Base-by-base conservation (phyloP, 2,329 filamentous ascomycete genomes). In the Talaromyces piceae region DNA sequence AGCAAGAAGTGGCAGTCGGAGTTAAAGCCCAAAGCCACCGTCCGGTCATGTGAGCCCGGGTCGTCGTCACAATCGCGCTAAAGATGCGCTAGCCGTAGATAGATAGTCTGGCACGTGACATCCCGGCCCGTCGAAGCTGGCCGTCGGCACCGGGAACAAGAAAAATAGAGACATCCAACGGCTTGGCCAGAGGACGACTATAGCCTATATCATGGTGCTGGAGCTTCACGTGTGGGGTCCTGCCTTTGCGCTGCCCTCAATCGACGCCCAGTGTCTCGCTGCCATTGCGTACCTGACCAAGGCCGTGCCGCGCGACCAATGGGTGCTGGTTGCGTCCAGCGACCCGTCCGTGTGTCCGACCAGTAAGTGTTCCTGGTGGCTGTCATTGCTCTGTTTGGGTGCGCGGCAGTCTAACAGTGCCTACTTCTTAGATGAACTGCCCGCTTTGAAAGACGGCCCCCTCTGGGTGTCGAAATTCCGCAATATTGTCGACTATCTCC, bases 181-280 rank as follows among this genome's bases (percentile, higher is more conserved):
- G n/a, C n/a, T n/a, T n/a, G n/a, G n/a, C n/a, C n/a, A n/a, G 13
- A 30, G 7, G 13, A 30, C 37, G 8, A 30, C 16, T 43, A 43
- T 52, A 58, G 39, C 52, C 50, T 54, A 55, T 63, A 60, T 53
- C 51, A 80, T 79, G 75, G 75, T 81, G 56, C 72, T 89, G 45
- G 81, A 91, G 71, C 80, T 98, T 54, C 87, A 95, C 71, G 80
- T 95, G 63, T 95, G 91, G 86, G 91, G 91, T 46, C 84, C 89
- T 50, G 91, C 88, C 37, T 95, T 95, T 67, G 84, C 83, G 37
- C 80, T 96, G 41, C 85, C 91, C 12, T 97, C 93, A 41, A 86
- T 97, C 61, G 91, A 97, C 63, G 77, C 91, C 43, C 88, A 95
- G 74, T 97, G 91, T 65, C 81, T 95, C 54, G 91, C 91, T 25